phyloP scores from a whole-genome alignment of 306 rosid species.

The Heteromeles arbutifolia region DNA sequence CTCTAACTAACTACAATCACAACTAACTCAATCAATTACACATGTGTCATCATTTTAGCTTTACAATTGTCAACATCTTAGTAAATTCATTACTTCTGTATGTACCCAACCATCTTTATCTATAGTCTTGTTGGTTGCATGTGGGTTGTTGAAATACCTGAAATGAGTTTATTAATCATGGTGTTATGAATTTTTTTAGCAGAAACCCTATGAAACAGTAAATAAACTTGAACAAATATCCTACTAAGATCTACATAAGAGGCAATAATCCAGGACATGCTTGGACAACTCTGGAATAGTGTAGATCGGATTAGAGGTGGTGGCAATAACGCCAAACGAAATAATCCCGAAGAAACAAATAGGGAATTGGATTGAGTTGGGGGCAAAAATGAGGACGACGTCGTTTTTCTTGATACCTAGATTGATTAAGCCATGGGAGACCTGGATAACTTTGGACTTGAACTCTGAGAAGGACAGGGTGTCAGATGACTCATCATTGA shows the following conservation, averaged over 20 bases:
- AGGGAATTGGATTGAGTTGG: conserved; percentile 51
- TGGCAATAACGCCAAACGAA: conserved; percentile 55
- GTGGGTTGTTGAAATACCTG: conserved; percentile 77
- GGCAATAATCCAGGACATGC: conserved; percentile 38
- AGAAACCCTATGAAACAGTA: neutral
- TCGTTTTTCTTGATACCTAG: conserved; percentile 63
- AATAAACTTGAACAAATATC: too few species aligned
- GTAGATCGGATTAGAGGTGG: conserved; percentile 71
- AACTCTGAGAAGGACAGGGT: conserved; percentile 41
- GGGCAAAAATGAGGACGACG: conserved; percentile 67
- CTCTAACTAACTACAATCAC: too few species aligned
- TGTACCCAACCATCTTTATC: conserved; percentile 76
- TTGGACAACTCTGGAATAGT: conserved; percentile 54
- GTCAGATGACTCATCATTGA: conserved; percentile 43
- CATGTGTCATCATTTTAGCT: too few species aligned
- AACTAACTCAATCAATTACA: too few species aligned
- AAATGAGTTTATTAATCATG: conserved; percentile 3
- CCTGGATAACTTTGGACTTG: conserved; percentile 33
- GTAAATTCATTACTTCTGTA: conserved; percentile 41
- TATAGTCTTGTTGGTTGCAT: conserved; percentile 60
- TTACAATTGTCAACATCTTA: too few species aligned
- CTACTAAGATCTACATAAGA: conserved; percentile 38
- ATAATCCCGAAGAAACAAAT: conserved; percentile 49
- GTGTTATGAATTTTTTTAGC: neutral
- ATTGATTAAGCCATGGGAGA: conserved; percentile 43